Evolutionary conservation across 1,139 yeast genomes (phyloP).

Genomic region (Zygosaccharomyces sapae): DNA sequence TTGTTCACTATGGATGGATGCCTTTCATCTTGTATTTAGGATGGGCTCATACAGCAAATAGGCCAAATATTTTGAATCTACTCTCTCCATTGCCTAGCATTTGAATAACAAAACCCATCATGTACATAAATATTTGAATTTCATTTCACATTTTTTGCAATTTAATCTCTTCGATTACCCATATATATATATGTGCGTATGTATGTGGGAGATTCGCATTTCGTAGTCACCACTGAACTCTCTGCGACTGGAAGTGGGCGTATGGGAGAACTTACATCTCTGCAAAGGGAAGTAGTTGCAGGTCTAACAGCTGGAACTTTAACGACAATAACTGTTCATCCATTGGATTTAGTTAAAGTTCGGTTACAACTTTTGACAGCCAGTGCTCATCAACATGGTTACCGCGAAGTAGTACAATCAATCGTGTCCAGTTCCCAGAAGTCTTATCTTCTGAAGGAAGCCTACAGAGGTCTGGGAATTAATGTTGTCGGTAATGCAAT

Average conservation of each 20-base stretch:
- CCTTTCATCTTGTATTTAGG: conserved; percentile 93
- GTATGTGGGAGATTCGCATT: background rate
- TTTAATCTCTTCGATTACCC: background rate
- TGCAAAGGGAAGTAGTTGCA: conserved; percentile 55
- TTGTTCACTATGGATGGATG: conserved; percentile 94
- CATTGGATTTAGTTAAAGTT: conserved; percentile 79
- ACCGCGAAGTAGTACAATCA: conserved; percentile 17
- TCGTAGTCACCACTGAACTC: conserved; percentile 4
- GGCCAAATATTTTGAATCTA: conserved; percentile 66
- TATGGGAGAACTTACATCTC: conserved; percentile 21
- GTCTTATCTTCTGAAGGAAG: conserved; percentile 31
- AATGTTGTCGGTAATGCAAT: conserved; percentile 77
- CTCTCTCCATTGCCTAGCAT: conserved; percentile 63
- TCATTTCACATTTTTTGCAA: conserved; percentile 6
- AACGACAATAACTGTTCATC: conserved; percentile 81
- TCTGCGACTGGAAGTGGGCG: conserved; percentile 10
- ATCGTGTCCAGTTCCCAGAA: conserved; percentile 14
- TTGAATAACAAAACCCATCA: conserved; percentile 33
- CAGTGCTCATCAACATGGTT: conserved; percentile 18
- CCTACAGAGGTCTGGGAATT: conserved; percentile 77
- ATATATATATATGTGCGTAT: background rate
- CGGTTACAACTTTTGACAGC: conserved; percentile 55
- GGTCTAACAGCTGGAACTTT: conserved; percentile 81
- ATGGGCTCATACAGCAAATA: conserved; percentile 80
- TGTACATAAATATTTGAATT: conserved; percentile 14